Evolutionary conservation across 345 rosid genomes (phyloP), one percentile per base, ranked within the genome.

Genomic region (Mangifera indica): DNA sequence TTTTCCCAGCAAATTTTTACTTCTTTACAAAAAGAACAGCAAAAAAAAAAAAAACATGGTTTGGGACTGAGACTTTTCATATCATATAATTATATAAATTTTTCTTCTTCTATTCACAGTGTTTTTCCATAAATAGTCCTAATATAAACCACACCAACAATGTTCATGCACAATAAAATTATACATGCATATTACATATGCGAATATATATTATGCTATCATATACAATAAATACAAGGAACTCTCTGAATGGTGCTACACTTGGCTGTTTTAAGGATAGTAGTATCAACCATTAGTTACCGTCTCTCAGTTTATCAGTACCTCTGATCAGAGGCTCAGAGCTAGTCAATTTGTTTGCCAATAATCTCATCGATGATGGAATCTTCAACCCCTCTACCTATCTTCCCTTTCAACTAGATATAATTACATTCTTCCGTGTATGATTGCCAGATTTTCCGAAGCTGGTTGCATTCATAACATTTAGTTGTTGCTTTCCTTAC

Each of bases 361-460:
- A 81, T 21, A 40, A 76, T 58, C 55, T 58, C 75, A 20, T 74
- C 68, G 59, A 79, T 40, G 74, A 72, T 76, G 14, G 55, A 12
- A 69, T 84, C 82, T 62, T 73, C 78, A 49, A 84, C 61, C 42
- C 79, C 78, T 13, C 45, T 66, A 55, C 77, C 70, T 76, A 76
- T 73, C 51, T 74, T 73, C 68, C 66, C 53, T 20, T 65, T 61
- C 53, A 53, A 7, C 70, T 67, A 61, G 68, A 65, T 34, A 67
- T 18, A 22, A 67, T 72, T 48, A 74, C 78, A 72, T 56, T 72
- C 78, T 57, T 76, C 63, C 7, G 44, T 75, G 25, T 25, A 37
- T 40, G 67, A 63, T 67, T 51, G 71, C 58, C 48, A 74, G 60
- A 34, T 51, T 67, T 52, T 5, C 15, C 44, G 32, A 69, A 44